Conservation (phyloP, 768 basidiomycete genomes). For the Suillus tomentosus region DNA sequence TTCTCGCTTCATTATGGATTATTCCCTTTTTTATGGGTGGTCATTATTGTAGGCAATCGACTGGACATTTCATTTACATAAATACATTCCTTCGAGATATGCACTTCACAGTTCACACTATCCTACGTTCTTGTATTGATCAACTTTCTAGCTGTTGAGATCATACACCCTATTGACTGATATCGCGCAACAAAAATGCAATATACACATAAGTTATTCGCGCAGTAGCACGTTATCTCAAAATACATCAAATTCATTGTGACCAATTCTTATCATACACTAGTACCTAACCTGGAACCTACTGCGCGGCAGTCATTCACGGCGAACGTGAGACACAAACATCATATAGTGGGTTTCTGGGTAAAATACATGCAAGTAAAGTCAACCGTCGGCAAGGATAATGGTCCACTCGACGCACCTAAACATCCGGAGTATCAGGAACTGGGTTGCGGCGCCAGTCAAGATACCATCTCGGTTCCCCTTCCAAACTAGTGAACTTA, state of each 20-base stretch:
- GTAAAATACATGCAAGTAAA: neutral
- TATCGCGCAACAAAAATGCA: neutral
- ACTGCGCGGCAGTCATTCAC: neutral
- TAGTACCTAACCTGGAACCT: neutral
- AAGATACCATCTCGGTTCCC: constrained; percentile 1
- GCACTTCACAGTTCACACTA: too few species aligned
- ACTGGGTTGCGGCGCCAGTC: neutral
- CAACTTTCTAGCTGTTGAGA: too few species aligned
- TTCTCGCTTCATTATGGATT: neutral
- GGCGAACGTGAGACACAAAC: neutral
- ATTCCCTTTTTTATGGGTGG: neutral
- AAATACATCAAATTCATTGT: neutral
- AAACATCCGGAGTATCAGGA: neutral
- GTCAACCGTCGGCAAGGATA: neutral
- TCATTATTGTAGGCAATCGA: neutral
- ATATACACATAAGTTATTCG: neutral
- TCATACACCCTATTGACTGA: neutral
- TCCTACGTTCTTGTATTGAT: neutral
- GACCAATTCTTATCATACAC: neutral
- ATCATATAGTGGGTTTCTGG: neutral
- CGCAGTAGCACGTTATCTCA: neutral
- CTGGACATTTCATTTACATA: neutral
- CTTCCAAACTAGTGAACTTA: neutral
- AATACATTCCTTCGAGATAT: neutral
- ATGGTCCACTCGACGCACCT: neutral